Evolutionary conservation across 805 yeast species (phyloP).

Genomic region (Ogataea polymorpha): DNA sequence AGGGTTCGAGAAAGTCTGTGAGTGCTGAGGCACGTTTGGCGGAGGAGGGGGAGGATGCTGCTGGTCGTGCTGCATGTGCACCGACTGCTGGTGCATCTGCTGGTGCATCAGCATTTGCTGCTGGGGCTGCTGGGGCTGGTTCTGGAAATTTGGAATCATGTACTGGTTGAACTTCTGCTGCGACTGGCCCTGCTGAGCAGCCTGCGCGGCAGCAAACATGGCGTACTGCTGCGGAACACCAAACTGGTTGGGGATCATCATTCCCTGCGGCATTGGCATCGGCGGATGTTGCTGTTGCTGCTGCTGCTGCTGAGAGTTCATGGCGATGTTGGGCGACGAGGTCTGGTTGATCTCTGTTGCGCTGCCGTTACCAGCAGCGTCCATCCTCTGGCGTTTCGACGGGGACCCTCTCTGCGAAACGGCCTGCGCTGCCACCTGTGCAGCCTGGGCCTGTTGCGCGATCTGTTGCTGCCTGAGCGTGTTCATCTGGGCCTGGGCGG

Average conservation of each 20-base stretch:
- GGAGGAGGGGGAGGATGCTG: conserved; percentile 20
- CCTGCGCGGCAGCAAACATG: conserved; percentile 27
- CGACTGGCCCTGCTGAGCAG: conserved; percentile 18
- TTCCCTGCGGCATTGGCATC: conserved; percentile 28
- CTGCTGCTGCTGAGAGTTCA: conserved; percentile 13
- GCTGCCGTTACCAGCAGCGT: conserved; percentile 14
- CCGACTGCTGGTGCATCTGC: conserved; percentile 21
- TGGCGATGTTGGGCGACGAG: conserved; percentile 11
- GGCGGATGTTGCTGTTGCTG: conserved; percentile 18
- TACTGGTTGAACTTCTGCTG: conserved; percentile 24
- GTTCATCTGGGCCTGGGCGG: conserved; percentile 29
- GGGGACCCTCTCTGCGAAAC: conserved; percentile 23
- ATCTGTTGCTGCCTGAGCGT: conserved; percentile 26
- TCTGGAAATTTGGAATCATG: conserved; percentile 30
- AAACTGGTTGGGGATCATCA: conserved; percentile 30
- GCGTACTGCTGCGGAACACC: conserved; percentile 30
- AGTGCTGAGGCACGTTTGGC: conserved; percentile 16
- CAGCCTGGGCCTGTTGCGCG: conserved; percentile 20
- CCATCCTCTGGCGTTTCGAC: conserved; percentile 25
- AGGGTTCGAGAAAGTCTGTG: conserved; percentile 21
- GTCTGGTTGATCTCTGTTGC: conserved; percentile 13
- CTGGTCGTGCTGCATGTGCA: conserved; percentile 19
- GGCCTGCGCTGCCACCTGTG: conserved; percentile 27
- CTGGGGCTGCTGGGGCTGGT: conserved; percentile 21
- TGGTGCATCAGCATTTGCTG: conserved; percentile 26